A percentile compares a stretch with the other conserved stretches of the same genome.
Conservation (phyloP, 441 rosid species). For the Gossypium gossypioides region DNA sequence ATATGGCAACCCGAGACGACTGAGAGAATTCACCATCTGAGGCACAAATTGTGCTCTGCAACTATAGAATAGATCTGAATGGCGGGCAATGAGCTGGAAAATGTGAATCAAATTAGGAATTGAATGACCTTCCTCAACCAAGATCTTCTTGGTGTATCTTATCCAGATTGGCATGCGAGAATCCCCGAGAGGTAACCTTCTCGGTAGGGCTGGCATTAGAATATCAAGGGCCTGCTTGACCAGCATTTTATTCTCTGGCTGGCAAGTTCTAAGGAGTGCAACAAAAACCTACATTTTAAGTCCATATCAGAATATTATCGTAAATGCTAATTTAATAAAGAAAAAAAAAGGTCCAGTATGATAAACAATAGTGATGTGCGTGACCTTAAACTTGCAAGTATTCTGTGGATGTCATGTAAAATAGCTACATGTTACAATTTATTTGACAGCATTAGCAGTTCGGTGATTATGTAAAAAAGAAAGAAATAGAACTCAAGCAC, state of each 20-base stretch:
- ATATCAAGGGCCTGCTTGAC: constrained; percentile 99
- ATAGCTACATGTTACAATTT: background rate
- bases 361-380: background rate
- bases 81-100: constrained; percentile 93
- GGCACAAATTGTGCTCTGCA: constrained; percentile 99
- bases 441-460: background rate
- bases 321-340: background rate
- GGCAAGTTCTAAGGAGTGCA: constrained; percentile 96
- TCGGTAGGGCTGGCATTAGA: constrained; percentile 94
- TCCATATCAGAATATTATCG: background rate
- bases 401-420: background rate
- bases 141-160: constrained; percentile 85
- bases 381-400: background rate
- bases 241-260: constrained; percentile 89
- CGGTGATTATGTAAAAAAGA: background rate
- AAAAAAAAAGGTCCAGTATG: background rate
- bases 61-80: constrained; percentile 88
- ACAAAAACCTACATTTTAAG: constrained; percentile 77
- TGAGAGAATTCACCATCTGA: constrained; percentile 99
- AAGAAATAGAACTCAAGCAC: background rate
- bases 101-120: constrained; percentile 93
- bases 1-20: constrained; percentile 94
- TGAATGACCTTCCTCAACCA: constrained; percentile 98
- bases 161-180: constrained; percentile 99
- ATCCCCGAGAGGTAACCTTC: constrained; percentile 88